phyloP scores from a whole-genome alignment of 1,284 basidiomycete genomes.

The Cryptococcus sp. region DNA sequence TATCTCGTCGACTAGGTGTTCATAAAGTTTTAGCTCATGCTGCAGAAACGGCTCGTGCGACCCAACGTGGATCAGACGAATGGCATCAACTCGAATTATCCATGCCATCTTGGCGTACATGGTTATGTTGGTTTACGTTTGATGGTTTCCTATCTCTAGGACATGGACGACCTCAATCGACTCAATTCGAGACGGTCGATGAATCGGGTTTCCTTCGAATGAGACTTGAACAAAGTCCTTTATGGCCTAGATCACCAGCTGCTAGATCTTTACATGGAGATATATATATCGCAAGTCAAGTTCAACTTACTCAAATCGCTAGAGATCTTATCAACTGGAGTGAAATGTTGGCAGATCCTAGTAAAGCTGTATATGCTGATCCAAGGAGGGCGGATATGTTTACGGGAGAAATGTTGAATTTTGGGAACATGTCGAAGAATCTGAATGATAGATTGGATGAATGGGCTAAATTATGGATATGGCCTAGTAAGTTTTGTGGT shows the following conservation, averaged over 20 bases:
- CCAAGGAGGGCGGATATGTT: slow-evolving; percentile 16
- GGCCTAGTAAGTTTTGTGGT: slow-evolving; percentile 18
- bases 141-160: slow-evolving; percentile 32
- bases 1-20: slow-evolving; percentile 24
- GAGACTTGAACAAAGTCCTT: slow-evolving; percentile 11
- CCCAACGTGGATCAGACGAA: too few relatives aligned
- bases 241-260: slow-evolving; percentile 17
- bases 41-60: too few relatives aligned
- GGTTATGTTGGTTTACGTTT: slow-evolving; percentile 7
- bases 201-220: slow-evolving; percentile 22
- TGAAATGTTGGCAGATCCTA: slow-evolving; percentile 21
- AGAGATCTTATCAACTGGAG: slow-evolving; percentile 32
- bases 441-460: slow-evolving; percentile 29
- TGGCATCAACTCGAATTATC: too few relatives aligned
- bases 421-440: slow-evolving; percentile 23
- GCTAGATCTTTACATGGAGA: slow-evolving; percentile 23
- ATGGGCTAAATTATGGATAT: slow-evolving; percentile 31
- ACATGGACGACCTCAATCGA: slow-evolving; percentile 30
- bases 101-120: too few relatives aligned
- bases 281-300: slow-evolving; percentile 30
- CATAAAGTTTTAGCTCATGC: slow-evolving; percentile 9
- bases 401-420: neutral
- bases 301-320: slow-evolving; percentile 31
- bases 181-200: slow-evolving; percentile 27
- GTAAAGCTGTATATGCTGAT: slow-evolving; percentile 7